A percentile compares a stretch with the other conserved stretches of the same genome.
Evolutionary conservation across 768 basidiomycete genomes (phyloP).

Genomic region (Russula olivacea): DNA sequence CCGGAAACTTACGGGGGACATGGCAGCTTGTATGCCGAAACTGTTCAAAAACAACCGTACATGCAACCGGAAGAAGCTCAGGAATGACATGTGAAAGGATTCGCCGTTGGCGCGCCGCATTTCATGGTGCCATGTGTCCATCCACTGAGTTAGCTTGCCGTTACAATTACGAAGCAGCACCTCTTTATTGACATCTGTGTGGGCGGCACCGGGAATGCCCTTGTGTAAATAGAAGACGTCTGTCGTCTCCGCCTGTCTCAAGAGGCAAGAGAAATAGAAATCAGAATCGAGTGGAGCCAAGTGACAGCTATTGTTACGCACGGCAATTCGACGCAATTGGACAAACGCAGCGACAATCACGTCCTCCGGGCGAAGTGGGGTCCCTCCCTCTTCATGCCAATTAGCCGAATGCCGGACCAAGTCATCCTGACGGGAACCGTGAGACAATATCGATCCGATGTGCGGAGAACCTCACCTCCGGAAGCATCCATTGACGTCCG

Average conservation of each 20-base stretch:
- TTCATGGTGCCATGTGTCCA: constrained; percentile 62
- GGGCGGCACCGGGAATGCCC: constrained; percentile 39
- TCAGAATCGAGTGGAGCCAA: neutral
- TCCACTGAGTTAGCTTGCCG: constrained; percentile 65
- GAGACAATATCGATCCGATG: constrained; percentile 2
- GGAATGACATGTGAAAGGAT: constrained; percentile 69
- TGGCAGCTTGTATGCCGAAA: constrained; percentile 66
- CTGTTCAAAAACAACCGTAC: constrained; percentile 80
- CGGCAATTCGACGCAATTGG: constrained; percentile 73
- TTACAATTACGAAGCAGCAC: constrained; percentile 68
- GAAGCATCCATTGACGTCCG: constrained; percentile 83
- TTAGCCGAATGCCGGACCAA: constrained; percentile 59
- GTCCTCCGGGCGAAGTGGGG: constrained; percentile 63
- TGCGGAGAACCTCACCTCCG: constrained; percentile 42
- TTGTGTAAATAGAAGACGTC: constrained; percentile 60
- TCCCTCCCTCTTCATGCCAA: constrained; percentile 63
- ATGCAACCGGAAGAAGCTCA: constrained; percentile 70
- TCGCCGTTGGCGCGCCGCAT: constrained; percentile 70
- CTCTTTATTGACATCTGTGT: constrained; percentile 68
- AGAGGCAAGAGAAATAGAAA: constrained; percentile 18
- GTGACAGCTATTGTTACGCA: constrained; percentile 33
- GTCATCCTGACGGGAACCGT: constrained; percentile 45
- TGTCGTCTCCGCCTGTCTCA: constrained; percentile 63
- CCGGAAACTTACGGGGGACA: constrained; percentile 44
- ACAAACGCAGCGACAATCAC: constrained; percentile 75